These are phyloP conservation scores for Fusarium nelsonii DNA, from an alignment of 2,329 filamentous ascomycete genomes.

Conservation along the genomic window DNA sequence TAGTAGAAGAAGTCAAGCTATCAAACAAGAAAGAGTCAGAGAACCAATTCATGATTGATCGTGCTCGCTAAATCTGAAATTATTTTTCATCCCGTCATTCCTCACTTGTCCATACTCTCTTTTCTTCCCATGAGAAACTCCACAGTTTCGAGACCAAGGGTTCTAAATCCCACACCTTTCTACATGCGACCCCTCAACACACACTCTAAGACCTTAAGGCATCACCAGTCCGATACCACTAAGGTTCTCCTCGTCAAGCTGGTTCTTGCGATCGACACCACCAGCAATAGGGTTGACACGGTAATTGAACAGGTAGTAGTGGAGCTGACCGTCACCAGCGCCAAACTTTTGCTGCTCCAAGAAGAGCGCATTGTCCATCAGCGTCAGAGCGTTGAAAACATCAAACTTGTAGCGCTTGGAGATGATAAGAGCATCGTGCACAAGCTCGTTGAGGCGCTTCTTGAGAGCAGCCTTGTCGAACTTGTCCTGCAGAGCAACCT, in stretches of 20 bases:
- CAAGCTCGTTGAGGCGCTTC: conserved; percentile 81
- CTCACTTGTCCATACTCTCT: conserved; percentile 20
- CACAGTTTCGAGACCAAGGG: conserved; percentile 1
- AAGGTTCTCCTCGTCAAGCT: conserved; percentile 79
- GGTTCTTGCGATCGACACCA: conserved; percentile 83
- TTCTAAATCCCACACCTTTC: neutral
- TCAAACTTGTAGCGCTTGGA: conserved; percentile 89
- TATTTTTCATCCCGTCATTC: conserved; percentile 18
- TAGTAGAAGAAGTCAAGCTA: neutral
- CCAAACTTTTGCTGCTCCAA: conserved; percentile 95
- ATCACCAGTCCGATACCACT: conserved; percentile 94
- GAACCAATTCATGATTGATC: conserved; percentile 12
- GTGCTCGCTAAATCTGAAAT: conserved; percentile 15
- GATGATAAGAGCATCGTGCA: conserved; percentile 87
- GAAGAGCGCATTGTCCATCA: conserved; percentile 95
- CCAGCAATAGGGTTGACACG: conserved; percentile 86
- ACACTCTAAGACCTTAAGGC: conserved; percentile 54
- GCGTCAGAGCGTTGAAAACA: conserved; percentile 94
- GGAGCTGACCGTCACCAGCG: conserved; percentile 90
- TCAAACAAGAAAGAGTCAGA: neutral
- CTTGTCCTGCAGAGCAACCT: conserved; percentile 75
- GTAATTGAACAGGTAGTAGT: conserved; percentile 99
- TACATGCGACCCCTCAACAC: neutral
- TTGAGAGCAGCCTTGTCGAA: conserved; percentile 72
- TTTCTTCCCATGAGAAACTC: conserved; percentile 1